Base-by-base conservation (phyloP, 2,329 filamentous ascomycete species). In the Colletotrichum neosansevieriae region DNA sequence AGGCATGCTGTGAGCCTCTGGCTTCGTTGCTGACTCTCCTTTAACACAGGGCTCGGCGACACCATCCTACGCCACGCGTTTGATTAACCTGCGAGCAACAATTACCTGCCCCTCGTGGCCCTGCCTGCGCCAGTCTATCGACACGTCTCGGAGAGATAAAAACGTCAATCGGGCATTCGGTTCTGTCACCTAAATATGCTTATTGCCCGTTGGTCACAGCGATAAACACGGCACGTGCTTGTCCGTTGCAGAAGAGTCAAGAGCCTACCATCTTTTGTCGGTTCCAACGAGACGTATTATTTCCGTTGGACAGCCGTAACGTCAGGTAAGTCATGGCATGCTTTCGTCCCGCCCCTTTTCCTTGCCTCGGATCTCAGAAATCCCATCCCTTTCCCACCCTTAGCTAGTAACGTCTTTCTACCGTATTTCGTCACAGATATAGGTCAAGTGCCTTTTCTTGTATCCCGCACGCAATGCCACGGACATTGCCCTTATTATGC, bases 81-180 rank as follows among this genome's bases (percentile, higher is more conserved):
- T 63, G 64, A 70, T 57, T 34, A 49, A 40, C 24, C 58, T 54
- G 42, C 53, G 32, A 68, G 54, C 57, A 59, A 42, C 67, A 63
- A 54, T n/a, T 51, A 47, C 53, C 51, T 53, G 19, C 45, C 63
- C 51, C 42, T 57, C 47, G 53, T 49, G 38, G 53, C 66, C 60
- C 49, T 56, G 54, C 49, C 49, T 60, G 53, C 32, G 10, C 36
- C 65, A 57, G 65, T 76, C 70, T 69, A 71, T 67, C 73, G 76
- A 78, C 77, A 76, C 75, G 76, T 79, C 74, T 79, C 79, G 79
- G 79, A 69, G 58, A 67, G 63, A 69, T 67, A 62, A 67, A 21
- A 60, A 69, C 63, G 51, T 45, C 64, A 54, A 62, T 67, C 58
- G 45, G 63, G 40, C 19, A 32, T 61, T 58, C 57, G 63, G 67